Conservation (phyloP, 2,329 filamentous ascomycete species). For the Diaporthe ilicicola region DNA sequence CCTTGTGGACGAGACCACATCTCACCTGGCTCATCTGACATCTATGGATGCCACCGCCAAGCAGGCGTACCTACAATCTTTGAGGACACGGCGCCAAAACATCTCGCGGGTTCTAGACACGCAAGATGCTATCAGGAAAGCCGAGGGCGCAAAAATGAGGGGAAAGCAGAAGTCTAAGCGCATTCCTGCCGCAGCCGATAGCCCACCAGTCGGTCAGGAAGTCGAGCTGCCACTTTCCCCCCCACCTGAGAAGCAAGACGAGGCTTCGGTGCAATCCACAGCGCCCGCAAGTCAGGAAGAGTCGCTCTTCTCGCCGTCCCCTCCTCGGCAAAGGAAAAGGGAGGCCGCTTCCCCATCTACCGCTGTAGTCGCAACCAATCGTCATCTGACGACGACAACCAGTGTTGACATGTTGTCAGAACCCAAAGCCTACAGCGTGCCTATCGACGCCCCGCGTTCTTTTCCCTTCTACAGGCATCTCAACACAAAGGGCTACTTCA, state of each 20-base stretch:
- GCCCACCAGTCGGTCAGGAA: conserved; percentile 8
- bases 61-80: conserved; percentile 70
- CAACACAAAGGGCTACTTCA: conserved; percentile 81
- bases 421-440: conserved; percentile 22
- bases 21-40: conserved; percentile 72
- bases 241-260: neutral
- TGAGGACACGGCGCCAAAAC: conserved; percentile 51
- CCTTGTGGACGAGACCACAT: conserved; percentile 79
- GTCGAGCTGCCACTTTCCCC: neutral
- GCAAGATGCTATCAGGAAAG: conserved; percentile 45
- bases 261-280: neutral
- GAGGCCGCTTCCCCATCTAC: neutral
- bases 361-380: conserved; percentile 38
- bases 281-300: conserved; percentile 1
- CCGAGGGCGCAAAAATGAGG: conserved; percentile 40
- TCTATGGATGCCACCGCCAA: conserved; percentile 66
- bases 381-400: conserved; percentile 53
- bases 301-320: conserved; percentile 18
- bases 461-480: conserved; percentile 85
- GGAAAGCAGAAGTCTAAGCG: conserved; percentile 35
- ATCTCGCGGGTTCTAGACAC: conserved; percentile 52
- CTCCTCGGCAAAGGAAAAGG: neutral
- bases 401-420: conserved; percentile 44
- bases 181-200: neutral
- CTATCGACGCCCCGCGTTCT: conserved; percentile 52